Percentiles rank a stretch among this genome's conserved stretches.
Conservation (phyloP, 2,329 filamentous ascomycete species). For the Arthroderma sp. region DNA sequence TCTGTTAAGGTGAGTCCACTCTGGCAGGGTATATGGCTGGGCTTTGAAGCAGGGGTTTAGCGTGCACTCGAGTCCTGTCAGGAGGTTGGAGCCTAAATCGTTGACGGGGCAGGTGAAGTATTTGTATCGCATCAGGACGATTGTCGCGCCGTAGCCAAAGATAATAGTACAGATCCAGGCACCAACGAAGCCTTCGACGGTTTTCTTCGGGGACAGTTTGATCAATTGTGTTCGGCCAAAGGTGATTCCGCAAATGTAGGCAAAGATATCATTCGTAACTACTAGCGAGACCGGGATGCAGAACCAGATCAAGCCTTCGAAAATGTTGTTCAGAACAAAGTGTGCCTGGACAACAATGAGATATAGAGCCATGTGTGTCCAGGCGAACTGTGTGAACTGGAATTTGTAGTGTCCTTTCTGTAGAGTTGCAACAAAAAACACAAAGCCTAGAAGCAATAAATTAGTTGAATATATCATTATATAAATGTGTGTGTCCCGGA, state of each 20-base stretch:
- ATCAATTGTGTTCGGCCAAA: slow-evolving; percentile 95
- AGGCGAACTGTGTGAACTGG: slow-evolving; percentile 97
- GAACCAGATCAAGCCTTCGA: slow-evolving; percentile 99
- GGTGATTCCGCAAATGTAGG: slow-evolving; percentile 93
- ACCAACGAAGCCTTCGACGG: slow-evolving; percentile 89
- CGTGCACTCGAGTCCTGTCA: slow-evolving; percentile 77
- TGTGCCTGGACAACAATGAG: slow-evolving; percentile 95
- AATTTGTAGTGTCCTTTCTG: slow-evolving; percentile 96
- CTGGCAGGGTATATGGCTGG: slow-evolving; percentile 59
- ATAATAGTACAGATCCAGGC: slow-evolving; percentile 92
- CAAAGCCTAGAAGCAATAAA: slow-evolving; percentile 56
- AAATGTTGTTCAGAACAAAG: slow-evolving; percentile 99
- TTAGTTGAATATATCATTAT: background rate
- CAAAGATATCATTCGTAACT: slow-evolving; percentile 97
- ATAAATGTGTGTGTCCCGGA: background rate
- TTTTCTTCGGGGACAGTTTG: slow-evolving; percentile 98
- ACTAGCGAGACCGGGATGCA: slow-evolving; percentile 89
- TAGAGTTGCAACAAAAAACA: slow-evolving; percentile 91
- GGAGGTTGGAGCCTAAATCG: slow-evolving; percentile 85
- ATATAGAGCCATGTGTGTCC: slow-evolving; percentile 98
- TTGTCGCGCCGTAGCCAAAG: slow-evolving; percentile 70
- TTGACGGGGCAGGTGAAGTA: slow-evolving; percentile 99
- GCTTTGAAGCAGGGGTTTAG: slow-evolving; percentile 85
- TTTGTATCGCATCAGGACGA: slow-evolving; percentile 75
- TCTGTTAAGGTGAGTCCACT: slow-evolving; percentile 58